Base-by-base conservation (phyloP, 1,284 basidiomycete species). In the Volvariella volvacea region DNA sequence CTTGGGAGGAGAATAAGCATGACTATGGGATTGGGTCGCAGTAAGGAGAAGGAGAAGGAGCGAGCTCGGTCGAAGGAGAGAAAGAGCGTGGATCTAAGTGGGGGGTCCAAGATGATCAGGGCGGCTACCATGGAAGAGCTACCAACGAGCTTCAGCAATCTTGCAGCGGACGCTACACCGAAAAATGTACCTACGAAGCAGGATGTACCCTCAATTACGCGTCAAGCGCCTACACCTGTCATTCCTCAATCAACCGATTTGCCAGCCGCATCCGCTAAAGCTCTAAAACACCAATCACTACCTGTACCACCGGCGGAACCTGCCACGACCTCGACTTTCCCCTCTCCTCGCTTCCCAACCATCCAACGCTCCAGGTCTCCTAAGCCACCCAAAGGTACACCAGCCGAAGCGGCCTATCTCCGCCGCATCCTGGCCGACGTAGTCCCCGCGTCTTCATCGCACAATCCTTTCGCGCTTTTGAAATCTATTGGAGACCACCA, bases 361-460 rank as follows among this genome's bases (percentile, higher is more conserved):
- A 43, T 19, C 19, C 30, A 36, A 8, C 34, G 34, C 14, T 7
- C 6, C 19, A 36, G 15, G 15, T 36, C 34, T 6, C 12, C 12
- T 28, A 73, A 73, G 47, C 63, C 68, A 0, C 74, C 76, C 0
- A 82, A 80, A 56, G 69, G 71, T 2, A 66, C 71, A 0, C 51
- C 65, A 10, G 74, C 73, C 45, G 79, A 88, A 52, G 60, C 73
- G 3, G 77, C 73, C 40, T 88, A 84, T 58, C 66, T 88, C 12
- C 74, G 75, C 12, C 70, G 71, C 39, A 73, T 87, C 21, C 67
- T 88, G 9, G 80, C 84, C 0, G 83, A 88, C 47, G 67, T 81
- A 4, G 55, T 62, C 0, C 53, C 62, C 3, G 46, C 62, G 4
- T 53, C 61, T 4, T 55, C 60, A 15, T 47, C 45, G 14, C 42